A percentile compares a stretch with the other conserved stretches of the same genome.
Evolutionary conservation across 805 yeast species (phyloP).

Genomic region (Teunomyces tritomae): DNA sequence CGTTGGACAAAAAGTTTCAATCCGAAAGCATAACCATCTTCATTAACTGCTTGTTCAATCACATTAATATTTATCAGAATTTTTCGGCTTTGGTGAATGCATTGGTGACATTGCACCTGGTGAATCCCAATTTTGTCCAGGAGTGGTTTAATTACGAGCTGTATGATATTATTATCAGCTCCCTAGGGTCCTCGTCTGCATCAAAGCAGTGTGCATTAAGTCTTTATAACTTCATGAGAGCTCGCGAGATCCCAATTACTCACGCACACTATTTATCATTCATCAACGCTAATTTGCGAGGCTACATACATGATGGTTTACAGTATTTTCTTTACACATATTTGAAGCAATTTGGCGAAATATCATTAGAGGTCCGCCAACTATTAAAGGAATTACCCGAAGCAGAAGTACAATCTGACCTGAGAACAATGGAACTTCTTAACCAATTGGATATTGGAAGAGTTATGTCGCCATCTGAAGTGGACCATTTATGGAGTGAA

Average conservation of each 20-base stretch:
- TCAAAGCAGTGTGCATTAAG: constrained; percentile 24
- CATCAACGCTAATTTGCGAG: constrained; percentile 23
- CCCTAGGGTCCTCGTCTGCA: constrained; percentile 27
- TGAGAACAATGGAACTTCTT: constrained; percentile 9
- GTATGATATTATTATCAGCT: constrained; percentile 25
- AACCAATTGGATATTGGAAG: background rate
- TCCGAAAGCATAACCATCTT: constrained; percentile 22
- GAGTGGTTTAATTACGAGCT: constrained; percentile 31
- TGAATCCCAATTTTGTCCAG: constrained; percentile 12
- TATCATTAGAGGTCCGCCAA: constrained; percentile 7
- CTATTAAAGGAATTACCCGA: constrained; percentile 16
- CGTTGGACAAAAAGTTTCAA: constrained; percentile 9
- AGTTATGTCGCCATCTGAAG: background rate
- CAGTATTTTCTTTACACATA: constrained; percentile 23
- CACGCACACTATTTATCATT: constrained; percentile 19
- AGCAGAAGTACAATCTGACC: constrained; percentile 9
- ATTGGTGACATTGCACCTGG: constrained; percentile 14
- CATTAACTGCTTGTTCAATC: constrained; percentile 36
- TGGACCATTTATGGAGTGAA: constrained; percentile 15
- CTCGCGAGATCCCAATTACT: constrained; percentile 7
- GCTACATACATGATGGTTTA: constrained; percentile 20
- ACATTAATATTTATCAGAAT: constrained; percentile 33
- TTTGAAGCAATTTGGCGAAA: constrained; percentile 12
- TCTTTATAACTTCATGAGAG: constrained; percentile 21
- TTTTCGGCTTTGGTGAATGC: constrained; percentile 27